Evolutionary conservation across 2,329 filamentous ascomycete species (phyloP), one percentile per base, ranked within the genome.

Genomic region (Fusarium caatingaense): DNA sequence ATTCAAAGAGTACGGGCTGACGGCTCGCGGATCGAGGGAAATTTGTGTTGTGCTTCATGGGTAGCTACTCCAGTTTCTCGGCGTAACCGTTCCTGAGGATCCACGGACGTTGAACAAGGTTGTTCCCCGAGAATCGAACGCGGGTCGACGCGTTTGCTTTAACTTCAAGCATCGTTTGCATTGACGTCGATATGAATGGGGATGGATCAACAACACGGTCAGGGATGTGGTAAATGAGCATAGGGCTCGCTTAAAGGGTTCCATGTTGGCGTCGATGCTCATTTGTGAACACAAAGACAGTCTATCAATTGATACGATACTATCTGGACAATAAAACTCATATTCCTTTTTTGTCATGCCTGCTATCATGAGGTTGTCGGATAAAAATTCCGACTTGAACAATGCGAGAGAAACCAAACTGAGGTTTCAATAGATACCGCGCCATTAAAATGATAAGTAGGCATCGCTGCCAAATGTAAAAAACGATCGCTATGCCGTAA

Each of bases 401-500:
- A 46, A 49, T 60, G 37, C 13, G 40, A 47, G 18, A 57, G 23
- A 63, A 60, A 60, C 51, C 42, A 44, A 37, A 48, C 32, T 30
- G n/a, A 23, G 28, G 21, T 23, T 53, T 21, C 46, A 18, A 20
- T 54, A 21, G 25, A 64, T 40, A 42, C 46, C 50, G 37, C 44
- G 47, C 25, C 67, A 56, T 64, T 50, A 56, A 56, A 40, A 45
- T 53, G 51, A 46, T 47, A 40, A 47, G 25, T 28, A 25, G 67
- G 53, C 57, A 60, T 50, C 56, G 49, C 50, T 71, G 47, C 57
- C 67, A 68, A 49, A 40, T 56, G 27, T 55, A 32, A 48, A 68
- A 18, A 70, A 68, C 53, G 48, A 65, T 61, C 55, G 68, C 67
- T 68, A 60, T 49, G 64, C 55, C 54, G 64, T 28, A 42, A 67